A percentile compares a stretch with the other conserved stretches of the same genome.
phyloP scores from a whole-genome alignment of 805 yeast species.

The Yarrowia sp. region DNA sequence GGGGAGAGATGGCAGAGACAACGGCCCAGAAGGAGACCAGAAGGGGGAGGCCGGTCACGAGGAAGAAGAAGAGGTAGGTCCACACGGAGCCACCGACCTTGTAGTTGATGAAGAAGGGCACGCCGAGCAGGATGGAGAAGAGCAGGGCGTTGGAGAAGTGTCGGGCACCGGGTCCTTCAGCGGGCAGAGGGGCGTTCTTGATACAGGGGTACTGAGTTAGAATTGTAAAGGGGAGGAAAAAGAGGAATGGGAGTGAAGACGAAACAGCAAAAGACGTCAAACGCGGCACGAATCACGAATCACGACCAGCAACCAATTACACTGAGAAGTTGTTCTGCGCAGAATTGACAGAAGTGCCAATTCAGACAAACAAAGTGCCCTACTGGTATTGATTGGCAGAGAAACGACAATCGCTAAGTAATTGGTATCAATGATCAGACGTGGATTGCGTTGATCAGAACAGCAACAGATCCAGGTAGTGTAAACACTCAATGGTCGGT shows the following conservation, averaged over 20 bases:
- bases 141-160: constrained; percentile 64
- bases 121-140: constrained; percentile 46
- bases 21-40: constrained; percentile 81
- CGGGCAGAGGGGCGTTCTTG: constrained; percentile 82
- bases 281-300: no score
- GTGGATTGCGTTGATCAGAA: no score
- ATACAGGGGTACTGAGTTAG: constrained; percentile 55
- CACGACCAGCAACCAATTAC: no score
- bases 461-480: no score
- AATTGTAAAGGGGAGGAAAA: not conserved
- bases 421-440: no score
- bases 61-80: constrained; percentile 58
- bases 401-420: no score
- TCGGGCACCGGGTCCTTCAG: constrained; percentile 85
- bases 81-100: constrained; percentile 65
- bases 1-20: constrained; percentile 71
- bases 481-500: no score
- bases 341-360: no score
- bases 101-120: constrained; percentile 62
- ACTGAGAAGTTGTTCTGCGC: no score
- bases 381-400: no score
- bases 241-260: not conserved
- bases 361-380: no score
- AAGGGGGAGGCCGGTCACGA: constrained; percentile 62
- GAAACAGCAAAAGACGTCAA: no score